phyloP scores from a whole-genome alignment of 306 rosid genomes.

The Cucumis hystrix region DNA sequence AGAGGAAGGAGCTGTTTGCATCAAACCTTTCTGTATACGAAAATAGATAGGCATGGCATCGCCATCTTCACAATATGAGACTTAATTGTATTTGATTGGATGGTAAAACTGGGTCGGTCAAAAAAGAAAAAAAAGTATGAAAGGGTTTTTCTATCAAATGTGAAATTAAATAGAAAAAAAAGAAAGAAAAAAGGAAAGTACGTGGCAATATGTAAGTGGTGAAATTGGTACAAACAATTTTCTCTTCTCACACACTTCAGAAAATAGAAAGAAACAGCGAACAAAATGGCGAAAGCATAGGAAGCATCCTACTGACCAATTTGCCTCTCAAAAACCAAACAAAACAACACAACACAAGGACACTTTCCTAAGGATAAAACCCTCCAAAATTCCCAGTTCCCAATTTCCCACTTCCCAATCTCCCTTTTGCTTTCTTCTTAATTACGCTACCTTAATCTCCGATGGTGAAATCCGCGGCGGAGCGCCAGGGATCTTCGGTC shows the following conservation, averaged over 20 bases:
- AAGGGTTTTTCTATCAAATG: too few species aligned
- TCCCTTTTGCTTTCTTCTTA: neutral
- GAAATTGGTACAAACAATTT: neutral
- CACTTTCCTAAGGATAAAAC: neutral
- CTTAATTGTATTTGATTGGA: too few species aligned
- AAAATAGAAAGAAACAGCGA: too few species aligned
- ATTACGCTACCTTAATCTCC: neutral
- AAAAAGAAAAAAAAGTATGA: too few species aligned
- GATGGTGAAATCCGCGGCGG: conserved; percentile 47
- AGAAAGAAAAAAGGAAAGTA: neutral
- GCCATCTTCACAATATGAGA: too few species aligned
- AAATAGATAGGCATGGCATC: too few species aligned
- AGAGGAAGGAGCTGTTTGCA: too few species aligned
- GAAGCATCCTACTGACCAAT: neutral
- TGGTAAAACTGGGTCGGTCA: too few species aligned
- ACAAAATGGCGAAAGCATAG: neutral
- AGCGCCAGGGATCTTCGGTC: conserved; percentile 29
- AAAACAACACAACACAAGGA: neutral
- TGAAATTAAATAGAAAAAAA: too few species aligned
- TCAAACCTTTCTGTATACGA: too few species aligned
- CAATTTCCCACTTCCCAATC: neutral
- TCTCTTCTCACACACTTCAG: neutral
- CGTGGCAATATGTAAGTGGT: neutral
- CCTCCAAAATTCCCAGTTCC: neutral
- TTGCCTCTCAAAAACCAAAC: neutral